Evolutionary conservation across 164 flowering plant species (phyloP), one percentile per base, ranked within the genome.

Genomic region (Stephania japonica): DNA sequence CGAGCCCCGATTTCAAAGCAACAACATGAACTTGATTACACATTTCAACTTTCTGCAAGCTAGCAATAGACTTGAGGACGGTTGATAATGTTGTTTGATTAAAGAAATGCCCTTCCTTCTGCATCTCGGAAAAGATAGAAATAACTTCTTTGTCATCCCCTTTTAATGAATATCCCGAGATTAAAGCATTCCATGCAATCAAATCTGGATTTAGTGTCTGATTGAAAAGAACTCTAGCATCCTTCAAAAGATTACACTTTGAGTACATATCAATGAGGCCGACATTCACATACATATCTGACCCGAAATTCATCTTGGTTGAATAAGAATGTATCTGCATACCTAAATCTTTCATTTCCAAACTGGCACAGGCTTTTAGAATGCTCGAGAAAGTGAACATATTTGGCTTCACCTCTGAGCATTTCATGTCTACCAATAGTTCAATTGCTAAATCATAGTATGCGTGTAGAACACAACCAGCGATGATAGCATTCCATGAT

Each of bases 401-500:
- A 82, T 88, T 88, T 49, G 93, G 93, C 43, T 24, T 16, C 11
- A 65, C 65, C 25, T 84, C 85, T 1, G 81, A 84, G 19, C 77
- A 75, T 69, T 78, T 82, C 95, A 92, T 92, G 67, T 77, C 70
- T 21, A 56, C 68, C 68, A 92, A 81, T 74, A 88, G 47, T 44
- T 82, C 79, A 73, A 92, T 76, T 14, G 89, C 91, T 79, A 49
- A 27, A 8, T 78, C 81, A 81, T 85, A 70, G 62, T 64, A 65
- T 49, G 84, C 96, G 76, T 87, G 88, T 77, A 81, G 87, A 80
- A 86, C 88, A 82, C 86, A 92, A 64, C 91, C 94, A 72, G 94
- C 94, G 72, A 92, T 85, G 66, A 88, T 62, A 72, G 92, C 84
- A 84, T 90, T 92, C 97, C 97, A 92, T 24, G 94, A 85, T 72